phyloP scores from a whole-genome alignment of 768 basidiomycete genomes.

The Tricholoma hemisulphureum region DNA sequence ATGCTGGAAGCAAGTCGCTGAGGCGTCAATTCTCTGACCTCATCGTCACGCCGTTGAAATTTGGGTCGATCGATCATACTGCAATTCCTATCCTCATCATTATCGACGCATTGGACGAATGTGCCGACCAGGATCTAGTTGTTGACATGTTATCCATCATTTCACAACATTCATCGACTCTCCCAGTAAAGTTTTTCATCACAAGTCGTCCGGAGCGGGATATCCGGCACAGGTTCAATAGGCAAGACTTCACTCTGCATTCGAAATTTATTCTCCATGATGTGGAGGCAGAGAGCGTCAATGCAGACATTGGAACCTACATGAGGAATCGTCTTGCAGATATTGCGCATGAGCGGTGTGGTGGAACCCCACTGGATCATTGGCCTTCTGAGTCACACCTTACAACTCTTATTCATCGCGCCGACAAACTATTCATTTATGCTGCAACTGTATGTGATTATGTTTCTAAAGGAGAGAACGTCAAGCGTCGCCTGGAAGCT shows the following conservation, averaged over 20 bases:
- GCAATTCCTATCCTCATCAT: background rate
- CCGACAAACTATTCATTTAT: background rate
- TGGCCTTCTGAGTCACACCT: background rate
- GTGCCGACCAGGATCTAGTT: background rate
- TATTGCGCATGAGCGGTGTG: background rate
- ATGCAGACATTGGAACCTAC: background rate
- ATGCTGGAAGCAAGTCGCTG: background rate
- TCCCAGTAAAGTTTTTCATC: background rate
- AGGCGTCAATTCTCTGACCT: background rate
- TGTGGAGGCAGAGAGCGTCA: background rate
- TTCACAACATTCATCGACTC: background rate
- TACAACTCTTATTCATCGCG: background rate
- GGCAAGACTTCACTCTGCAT: background rate
- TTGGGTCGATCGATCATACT: background rate
- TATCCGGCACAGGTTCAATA: background rate
- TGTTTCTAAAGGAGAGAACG: background rate
- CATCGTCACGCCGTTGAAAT: background rate
- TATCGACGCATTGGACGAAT: background rate
- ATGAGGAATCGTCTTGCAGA: background rate
- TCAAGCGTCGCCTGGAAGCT: background rate
- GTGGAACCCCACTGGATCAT: background rate
- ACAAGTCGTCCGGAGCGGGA: background rate
- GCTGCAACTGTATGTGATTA: constrained; percentile 1
- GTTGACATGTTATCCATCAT: background rate
- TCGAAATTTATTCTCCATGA: constrained; percentile 1